Evolutionary conservation across 225 moss, liverwort and hornwort species (phyloP), one percentile per base, ranked within the genome.

Genomic region (Sphagnum contortum): DNA sequence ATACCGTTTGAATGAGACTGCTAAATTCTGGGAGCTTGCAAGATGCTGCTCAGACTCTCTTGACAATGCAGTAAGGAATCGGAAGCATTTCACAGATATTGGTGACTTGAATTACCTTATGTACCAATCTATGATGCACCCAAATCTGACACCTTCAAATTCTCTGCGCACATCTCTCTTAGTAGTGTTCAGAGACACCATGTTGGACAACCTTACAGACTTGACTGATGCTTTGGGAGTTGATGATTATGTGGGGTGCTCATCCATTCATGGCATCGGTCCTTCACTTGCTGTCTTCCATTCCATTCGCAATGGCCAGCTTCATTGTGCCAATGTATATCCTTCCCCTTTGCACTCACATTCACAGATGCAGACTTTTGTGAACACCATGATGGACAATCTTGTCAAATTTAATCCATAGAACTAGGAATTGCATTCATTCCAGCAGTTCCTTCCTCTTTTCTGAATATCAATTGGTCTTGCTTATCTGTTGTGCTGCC

Each of bases 81-180:
- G 89, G 63, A 98, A 98, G 72, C 98, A 98, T 79, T 93, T 98
- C 71, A 98, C 98, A 45, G 98, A 98, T 46, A 98, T 98, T 90
- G 81, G 91, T 45, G 92, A 98, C 77, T 87, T 98, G 57, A 98
- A 98, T 71, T 98, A 78, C 70, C 98, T 98, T 58, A 98, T 93
- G 93, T 89, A 74, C 61, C 98, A 98, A 77, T 93, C 98, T 62
- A 80, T 98, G 62, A 71, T 71, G 51, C 93, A 89, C 72, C 98
- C 98, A 64, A 76, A 73, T 55, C 82, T 93, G 13, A 98, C 98
- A 57, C 98, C 91, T 51, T 79, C 77, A 47, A 70, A 73, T 50
- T 98, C 98, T 29, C 85, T 98, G 68, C 87, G 98, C 59, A 98
- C 93, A 48, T 93, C 98, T 63, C 87, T 83, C 65, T 71, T 98